Percentiles rank a stretch among this genome's conserved stretches.
Evolutionary conservation across 352 stramenopile genomes (phyloP).

Genomic region (Aphanomyces astaci): DNA sequence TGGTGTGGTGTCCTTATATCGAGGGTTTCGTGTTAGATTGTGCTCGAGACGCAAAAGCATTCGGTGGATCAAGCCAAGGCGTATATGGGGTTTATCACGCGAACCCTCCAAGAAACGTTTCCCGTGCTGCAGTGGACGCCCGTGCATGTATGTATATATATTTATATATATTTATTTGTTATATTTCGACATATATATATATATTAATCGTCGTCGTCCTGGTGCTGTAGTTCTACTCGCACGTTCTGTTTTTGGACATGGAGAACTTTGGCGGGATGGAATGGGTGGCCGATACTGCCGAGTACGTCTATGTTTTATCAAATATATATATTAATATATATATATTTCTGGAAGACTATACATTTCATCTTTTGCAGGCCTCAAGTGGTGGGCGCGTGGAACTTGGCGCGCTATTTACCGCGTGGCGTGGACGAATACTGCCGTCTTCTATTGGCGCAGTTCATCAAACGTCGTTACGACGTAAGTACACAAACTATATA

Average conservation of each 20-base stretch:
- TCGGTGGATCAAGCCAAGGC: conserved; percentile 83
- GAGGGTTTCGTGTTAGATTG: conserved; percentile 40
- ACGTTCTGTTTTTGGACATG: conserved; percentile 93
- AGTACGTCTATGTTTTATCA: too few species aligned
- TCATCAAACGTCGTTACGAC: conserved; percentile 68
- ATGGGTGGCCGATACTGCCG: conserved; percentile 23
- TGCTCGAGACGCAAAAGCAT: conserved; percentile 58
- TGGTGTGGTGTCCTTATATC: background rate
- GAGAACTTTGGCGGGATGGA: conserved; percentile 94
- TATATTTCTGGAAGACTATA: too few species aligned
- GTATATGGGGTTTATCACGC: conserved; percentile 93
- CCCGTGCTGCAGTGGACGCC: conserved; percentile 68
- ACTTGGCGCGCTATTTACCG: conserved; percentile 81
- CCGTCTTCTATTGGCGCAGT: conserved; percentile 80
- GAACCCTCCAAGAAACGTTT: conserved; percentile 85
- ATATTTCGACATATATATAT: background rate
- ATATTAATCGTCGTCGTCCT: conserved; percentile 3
- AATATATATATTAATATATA: too few species aligned
- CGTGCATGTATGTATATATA: conserved; percentile 29
- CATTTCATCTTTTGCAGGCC: too few species aligned
- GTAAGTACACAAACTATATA: too few species aligned
- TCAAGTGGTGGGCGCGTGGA: conserved; percentile 52
- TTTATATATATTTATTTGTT: too few species aligned
- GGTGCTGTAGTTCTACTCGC: conserved; percentile 88
- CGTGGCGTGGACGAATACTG: conserved; percentile 82